phyloP scores from a whole-genome alignment of 805 yeast genomes.

The Ogataea glucozyma region DNA sequence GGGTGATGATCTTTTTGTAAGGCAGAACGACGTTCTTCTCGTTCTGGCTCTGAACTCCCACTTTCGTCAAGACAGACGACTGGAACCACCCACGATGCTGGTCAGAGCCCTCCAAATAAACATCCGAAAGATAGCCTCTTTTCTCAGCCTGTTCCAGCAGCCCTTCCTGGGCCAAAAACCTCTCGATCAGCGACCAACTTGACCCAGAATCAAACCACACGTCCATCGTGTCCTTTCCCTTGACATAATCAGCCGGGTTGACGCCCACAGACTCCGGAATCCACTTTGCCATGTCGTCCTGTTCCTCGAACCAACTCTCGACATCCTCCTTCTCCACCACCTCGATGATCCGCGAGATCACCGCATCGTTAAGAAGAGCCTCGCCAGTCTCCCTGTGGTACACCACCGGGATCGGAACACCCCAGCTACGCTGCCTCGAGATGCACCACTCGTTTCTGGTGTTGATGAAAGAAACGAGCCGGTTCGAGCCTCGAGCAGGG shows the following conservation, averaged over 20 bases:
- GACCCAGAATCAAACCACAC: conserved; percentile 99
- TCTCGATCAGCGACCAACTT: conserved; percentile 70
- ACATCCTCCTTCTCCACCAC: conserved; percentile 62
- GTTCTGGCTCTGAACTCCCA: conserved; percentile 45
- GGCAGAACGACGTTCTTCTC: conserved; percentile 46
- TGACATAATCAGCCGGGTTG: conserved; percentile 46
- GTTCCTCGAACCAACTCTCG: conserved; percentile 70
- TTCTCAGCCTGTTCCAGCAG: conserved; percentile 33
- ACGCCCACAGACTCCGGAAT: conserved; percentile 55
- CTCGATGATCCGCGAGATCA: conserved; percentile 57
- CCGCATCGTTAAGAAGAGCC: conserved; percentile 58
- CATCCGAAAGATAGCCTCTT: conserved; percentile 61
- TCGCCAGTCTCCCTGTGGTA: conserved; percentile 61
- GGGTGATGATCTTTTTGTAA: conserved; percentile 76
- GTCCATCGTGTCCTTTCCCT: conserved; percentile 93
- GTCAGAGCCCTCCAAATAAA: conserved; percentile 96
- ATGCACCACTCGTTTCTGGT: conserved; percentile 96
- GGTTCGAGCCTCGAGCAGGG: conserved; percentile 71
- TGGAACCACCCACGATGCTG: conserved; percentile 99
- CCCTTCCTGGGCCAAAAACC: conserved; percentile 38
- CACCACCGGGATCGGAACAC: conserved; percentile 93
- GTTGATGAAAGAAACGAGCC: conserved; percentile 70
- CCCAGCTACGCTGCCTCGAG: conserved; percentile 96
- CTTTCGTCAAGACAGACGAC: conserved; percentile 80
- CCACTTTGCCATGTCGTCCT: conserved; percentile 60